Evolutionary conservation across 305 asterid genomes (phyloP).

Genomic region (Solanum aculeatissimum): DNA sequence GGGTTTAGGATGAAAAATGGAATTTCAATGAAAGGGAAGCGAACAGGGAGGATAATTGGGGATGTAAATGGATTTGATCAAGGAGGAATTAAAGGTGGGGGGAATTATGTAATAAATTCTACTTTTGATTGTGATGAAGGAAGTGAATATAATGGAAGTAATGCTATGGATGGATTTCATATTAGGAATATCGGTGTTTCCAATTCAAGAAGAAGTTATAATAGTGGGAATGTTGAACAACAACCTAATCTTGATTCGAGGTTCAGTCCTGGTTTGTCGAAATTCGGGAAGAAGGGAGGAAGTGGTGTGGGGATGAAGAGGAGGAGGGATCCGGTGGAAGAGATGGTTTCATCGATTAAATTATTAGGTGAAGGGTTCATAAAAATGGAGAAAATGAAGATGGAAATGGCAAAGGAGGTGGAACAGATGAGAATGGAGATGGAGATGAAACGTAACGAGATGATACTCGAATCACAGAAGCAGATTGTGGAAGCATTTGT

Average conservation of each 20-base stretch:
- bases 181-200: background rate
- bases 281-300: conserved; percentile 7
- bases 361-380: conserved; percentile 65
- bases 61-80: background rate
- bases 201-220: conserved; percentile 7
- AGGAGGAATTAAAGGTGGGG: background rate
- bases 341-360: conserved; percentile 55
- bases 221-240: conserved; percentile 10
- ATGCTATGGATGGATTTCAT: conserved; percentile 6
- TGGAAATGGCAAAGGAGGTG: conserved; percentile 84
- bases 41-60: background rate
- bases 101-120: background rate
- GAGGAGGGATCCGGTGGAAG: conserved; percentile 43
- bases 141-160: conserved; percentile 1
- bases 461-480: conserved; percentile 71
- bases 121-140: conserved; percentile 1
- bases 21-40: conserved; percentile 22
- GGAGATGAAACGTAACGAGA: conserved; percentile 74
- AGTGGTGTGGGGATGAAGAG: conserved; percentile 24
- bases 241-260: conserved; percentile 7
- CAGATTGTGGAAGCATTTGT: conserved; percentile 75
- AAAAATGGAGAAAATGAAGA: conserved; percentile 72
- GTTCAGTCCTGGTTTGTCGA: conserved; percentile 1
- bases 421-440: conserved; percentile 78
- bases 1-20: conserved; percentile 13